These are phyloP conservation scores for Hordeum marinum DNA, from an alignment of 176 grass and related monocot species.

Conservation along the genomic window DNA sequence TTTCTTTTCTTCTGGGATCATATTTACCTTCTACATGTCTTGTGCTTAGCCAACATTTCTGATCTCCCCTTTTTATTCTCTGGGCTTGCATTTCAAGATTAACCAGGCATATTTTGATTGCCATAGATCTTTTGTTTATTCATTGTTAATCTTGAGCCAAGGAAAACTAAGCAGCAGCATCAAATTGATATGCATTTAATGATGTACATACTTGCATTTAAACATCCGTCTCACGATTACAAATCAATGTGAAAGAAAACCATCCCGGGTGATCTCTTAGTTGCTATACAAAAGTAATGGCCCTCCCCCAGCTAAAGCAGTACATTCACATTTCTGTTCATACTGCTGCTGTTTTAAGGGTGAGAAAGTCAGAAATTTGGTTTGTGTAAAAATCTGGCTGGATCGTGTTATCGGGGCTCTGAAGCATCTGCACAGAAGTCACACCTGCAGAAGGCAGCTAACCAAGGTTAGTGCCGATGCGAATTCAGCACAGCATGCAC, in stretches of 20 bases:
- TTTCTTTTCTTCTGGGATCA: neutral
- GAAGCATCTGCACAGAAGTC: slow-evolving; percentile 77
- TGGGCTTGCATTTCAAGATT: neutral
- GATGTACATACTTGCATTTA: slow-evolving; percentile 7
- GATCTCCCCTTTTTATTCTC: neutral
- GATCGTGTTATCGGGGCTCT: slow-evolving; percentile 77
- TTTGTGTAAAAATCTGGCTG: slow-evolving; percentile 94
- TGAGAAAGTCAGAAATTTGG: slow-evolving; percentile 83
- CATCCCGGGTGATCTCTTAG: slow-evolving; percentile 5
- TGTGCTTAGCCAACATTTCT: neutral
- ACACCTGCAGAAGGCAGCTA: slow-evolving; percentile 52
- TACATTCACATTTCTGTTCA: slow-evolving; percentile 31
- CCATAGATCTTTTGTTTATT: neutral
- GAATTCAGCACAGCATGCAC: neutral
- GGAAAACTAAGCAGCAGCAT: neutral
- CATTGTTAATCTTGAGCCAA: neutral
- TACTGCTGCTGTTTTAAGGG: slow-evolving; percentile 73
- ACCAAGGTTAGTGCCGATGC: slow-evolving; percentile 3
- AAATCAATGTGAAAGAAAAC: slow-evolving; percentile 14
- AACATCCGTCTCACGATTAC: slow-evolving; percentile 5
- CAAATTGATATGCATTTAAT: neutral
- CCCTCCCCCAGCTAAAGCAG: slow-evolving; percentile 6
- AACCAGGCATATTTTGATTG: neutral
- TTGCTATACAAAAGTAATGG: slow-evolving; percentile 24
- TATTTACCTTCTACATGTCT: neutral